phyloP scores from a whole-genome alignment of 108 stramenopile genomes.

The Skeletonema potamos region DNA sequence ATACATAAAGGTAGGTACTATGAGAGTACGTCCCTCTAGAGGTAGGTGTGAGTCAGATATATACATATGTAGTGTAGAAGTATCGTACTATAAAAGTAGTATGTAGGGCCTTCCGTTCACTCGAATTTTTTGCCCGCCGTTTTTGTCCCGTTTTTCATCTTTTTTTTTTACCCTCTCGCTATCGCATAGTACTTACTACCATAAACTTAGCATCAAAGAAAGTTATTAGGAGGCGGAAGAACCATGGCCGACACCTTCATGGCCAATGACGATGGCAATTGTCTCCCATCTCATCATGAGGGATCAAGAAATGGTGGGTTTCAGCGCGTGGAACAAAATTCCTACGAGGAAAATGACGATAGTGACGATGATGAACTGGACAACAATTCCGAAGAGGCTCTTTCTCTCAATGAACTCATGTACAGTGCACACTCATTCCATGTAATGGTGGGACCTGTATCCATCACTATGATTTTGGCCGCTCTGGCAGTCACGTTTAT shows the following conservation, averaged over 20 bases:
- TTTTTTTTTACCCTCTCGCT: too few relatives aligned
- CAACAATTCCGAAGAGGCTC: conserved; percentile 3
- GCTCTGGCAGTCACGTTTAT: conserved; percentile 79
- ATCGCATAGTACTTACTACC: too few relatives aligned
- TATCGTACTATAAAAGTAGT: too few relatives aligned
- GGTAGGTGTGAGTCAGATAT: too few relatives aligned
- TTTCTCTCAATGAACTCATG: conserved; percentile 68
- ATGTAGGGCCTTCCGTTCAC: too few relatives aligned
- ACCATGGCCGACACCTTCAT: conserved; percentile 7
- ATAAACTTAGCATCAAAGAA: too few relatives aligned
- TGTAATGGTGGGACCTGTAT: conserved; percentile 59
- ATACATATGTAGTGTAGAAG: too few relatives aligned
- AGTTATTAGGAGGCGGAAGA: too few relatives aligned
- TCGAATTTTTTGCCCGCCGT: too few relatives aligned
- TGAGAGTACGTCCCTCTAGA: too few relatives aligned
- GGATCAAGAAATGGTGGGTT: neutral
- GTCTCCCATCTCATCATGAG: conserved; percentile 23
- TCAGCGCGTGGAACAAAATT: conserved; percentile 1
- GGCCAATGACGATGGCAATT: conserved; percentile 34
- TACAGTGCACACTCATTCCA: conserved; percentile 71
- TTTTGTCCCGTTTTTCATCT: too few relatives aligned
- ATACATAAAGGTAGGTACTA: too few relatives aligned
- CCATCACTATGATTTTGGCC: conserved; percentile 82
- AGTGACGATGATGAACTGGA: conserved; percentile 9
- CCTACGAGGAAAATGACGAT: neutral